A percentile compares a stretch with the other conserved stretches of the same genome.
phyloP scores from a whole-genome alignment of 2,329 filamentous ascomycete species.

The Colletotrichum neosansevieriae region DNA sequence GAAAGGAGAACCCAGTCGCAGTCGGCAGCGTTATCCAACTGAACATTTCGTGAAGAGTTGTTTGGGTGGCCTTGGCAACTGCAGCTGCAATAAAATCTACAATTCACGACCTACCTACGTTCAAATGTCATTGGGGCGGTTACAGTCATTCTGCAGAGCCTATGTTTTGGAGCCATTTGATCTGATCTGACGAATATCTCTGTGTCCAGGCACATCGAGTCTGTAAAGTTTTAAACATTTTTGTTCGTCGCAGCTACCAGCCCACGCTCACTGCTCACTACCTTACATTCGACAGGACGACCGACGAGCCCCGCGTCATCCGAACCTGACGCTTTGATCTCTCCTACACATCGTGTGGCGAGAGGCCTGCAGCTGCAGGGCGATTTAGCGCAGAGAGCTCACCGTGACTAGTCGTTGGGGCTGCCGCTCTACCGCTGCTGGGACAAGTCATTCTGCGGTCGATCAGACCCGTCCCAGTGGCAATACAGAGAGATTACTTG shows the following conservation, averaged over 20 bases:
- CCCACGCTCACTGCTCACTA: neutral
- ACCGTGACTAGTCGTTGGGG: slow-evolving; percentile 7
- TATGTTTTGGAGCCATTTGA: neutral
- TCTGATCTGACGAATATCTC: neutral
- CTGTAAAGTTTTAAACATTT: neutral
- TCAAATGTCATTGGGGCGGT: neutral
- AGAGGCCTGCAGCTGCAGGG: slow-evolving; percentile 32
- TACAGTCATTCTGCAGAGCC: neutral
- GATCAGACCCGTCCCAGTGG: neutral
- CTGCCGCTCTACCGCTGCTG: neutral
- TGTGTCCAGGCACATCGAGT: neutral
- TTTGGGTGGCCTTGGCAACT: slow-evolving; percentile 20
- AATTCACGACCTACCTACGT: slow-evolving; percentile 12
- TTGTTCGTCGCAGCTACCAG: neutral
- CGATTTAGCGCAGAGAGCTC: slow-evolving; percentile 3
- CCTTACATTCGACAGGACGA: neutral
- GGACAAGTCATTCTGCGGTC: slow-evolving; percentile 15
- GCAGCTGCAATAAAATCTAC: slow-evolving; percentile 35
- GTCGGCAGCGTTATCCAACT: neutral
- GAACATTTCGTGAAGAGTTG: slow-evolving; percentile 3
- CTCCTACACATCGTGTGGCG: slow-evolving; percentile 27
- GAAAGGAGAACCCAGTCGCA: slow-evolving; percentile 1
- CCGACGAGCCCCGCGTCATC: slow-evolving; percentile 23
- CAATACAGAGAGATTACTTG: too few relatives aligned
- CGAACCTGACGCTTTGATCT: slow-evolving; percentile 25